phyloP scores from a whole-genome alignment of 1,284 basidiomycete species.

The Ceratobasidium theobromae region DNA sequence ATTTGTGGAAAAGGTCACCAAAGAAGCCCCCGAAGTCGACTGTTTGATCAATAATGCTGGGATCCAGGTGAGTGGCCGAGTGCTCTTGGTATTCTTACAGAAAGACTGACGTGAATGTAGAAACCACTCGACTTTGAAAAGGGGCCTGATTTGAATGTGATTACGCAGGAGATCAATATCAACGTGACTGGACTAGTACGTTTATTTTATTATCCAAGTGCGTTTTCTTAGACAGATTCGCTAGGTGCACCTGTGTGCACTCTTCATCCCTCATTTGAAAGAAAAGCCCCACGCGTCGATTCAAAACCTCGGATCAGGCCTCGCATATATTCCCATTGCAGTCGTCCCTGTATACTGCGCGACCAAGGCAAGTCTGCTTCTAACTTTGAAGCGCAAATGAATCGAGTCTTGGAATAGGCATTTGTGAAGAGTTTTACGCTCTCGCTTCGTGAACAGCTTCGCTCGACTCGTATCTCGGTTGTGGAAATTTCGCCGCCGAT shows the following conservation, averaged over 20 bases:
- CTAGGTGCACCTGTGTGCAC: conserved; percentile 7
- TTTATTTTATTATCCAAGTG: background rate
- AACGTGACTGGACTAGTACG: conserved; percentile 13
- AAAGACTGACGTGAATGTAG: background rate
- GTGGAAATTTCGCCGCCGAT: conserved; percentile 39
- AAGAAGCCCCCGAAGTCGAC: conserved; percentile 46
- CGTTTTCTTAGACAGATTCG: background rate
- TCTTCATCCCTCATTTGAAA: conserved; percentile 2
- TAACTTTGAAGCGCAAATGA: background rate
- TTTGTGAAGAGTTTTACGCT: conserved; percentile 20
- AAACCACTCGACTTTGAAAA: conserved; percentile 14
- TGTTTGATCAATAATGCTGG: conserved; percentile 48
- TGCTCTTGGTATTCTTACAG: background rate
- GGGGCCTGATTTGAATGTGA: conserved; percentile 7
- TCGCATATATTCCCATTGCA: background rate
- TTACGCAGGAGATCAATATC: conserved; percentile 11
- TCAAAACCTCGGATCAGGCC: conserved; percentile 2
- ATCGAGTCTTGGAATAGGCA: background rate
- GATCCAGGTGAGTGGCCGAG: conserved; percentile 39
- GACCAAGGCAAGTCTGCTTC: background rate
- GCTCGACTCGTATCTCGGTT: conserved; percentile 36
- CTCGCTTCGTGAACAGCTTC: conserved; percentile 4
- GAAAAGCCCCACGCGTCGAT: background rate
- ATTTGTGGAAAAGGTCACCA: conserved; percentile 41
- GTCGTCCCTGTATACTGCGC: conserved; percentile 8